phyloP scores from a whole-genome alignment of 2,329 filamentous ascomycete genomes.

The Zelopaecilomyces penicillatus region DNA sequence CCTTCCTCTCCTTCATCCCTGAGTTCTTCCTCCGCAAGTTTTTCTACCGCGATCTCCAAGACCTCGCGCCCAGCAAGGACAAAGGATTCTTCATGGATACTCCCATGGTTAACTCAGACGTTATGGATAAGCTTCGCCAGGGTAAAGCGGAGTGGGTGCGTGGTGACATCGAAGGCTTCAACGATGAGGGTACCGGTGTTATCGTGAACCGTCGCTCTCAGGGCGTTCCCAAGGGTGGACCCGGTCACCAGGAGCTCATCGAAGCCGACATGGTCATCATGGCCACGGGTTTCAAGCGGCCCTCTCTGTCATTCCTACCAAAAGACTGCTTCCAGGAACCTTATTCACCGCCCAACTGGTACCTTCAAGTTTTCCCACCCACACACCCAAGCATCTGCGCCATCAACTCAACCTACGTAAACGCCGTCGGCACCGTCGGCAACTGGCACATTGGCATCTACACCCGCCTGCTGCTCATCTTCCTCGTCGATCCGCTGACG shows the following conservation, averaged over 20 bases:
- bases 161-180: constrained; percentile 65
- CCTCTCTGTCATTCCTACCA: constrained; percentile 65
- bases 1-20: constrained; percentile 66
- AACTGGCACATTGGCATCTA: constrained; percentile 91
- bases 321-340: constrained; percentile 63
- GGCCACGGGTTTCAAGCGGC: constrained; percentile 74
- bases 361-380: constrained; percentile 78
- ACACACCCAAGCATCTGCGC: constrained; percentile 63
- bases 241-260: constrained; percentile 57
- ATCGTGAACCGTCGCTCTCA: constrained; percentile 62
- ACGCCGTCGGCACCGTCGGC: constrained; percentile 72
- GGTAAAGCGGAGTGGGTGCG: constrained; percentile 72
- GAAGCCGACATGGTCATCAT: constrained; percentile 71
- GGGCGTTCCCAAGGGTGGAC: constrained; percentile 68
- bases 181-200: constrained; percentile 48
- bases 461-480: constrained; percentile 79
- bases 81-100: constrained; percentile 76
- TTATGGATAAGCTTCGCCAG: constrained; percentile 65
- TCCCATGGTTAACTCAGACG: constrained; percentile 78
- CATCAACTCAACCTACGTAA: constrained; percentile 76
- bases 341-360: constrained; percentile 78
- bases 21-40: constrained; percentile 65
- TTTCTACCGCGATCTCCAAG: constrained; percentile 74
- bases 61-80: constrained; percentile 57
- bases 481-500: constrained; percentile 69